Evolutionary conservation across 176 grass and related monocot species (phyloP).

Genomic region (bread wheat (Triticum aestivum)): IWGSC_CS_RefSeq_v2.1 NC_057805.1:173418893-173419392

Average conservation of each 20-base stretch:
- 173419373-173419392: too few species aligned
- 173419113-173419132: too few species aligned
- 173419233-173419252: background rate
- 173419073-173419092: too few species aligned
- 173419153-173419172: background rate
- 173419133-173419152: background rate
- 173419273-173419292: background rate
- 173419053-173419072: too few species aligned
- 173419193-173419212: background rate
- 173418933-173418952: background rate
- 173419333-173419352: too few species aligned
- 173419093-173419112: too few species aligned
- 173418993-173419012: too few species aligned
- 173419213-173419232: background rate
- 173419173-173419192: background rate
- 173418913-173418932: background rate
- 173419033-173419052: too few species aligned
- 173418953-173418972: background rate
- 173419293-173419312: too few species aligned
- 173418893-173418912: background rate
- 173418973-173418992: background rate
- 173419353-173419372: too few species aligned
- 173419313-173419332: too few species aligned
- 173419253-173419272: background rate
- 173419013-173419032: too few species aligned